phyloP scores from a whole-genome alignment of 1,139 yeast species.

The Kurtzmaniella quercitrusa region DNA sequence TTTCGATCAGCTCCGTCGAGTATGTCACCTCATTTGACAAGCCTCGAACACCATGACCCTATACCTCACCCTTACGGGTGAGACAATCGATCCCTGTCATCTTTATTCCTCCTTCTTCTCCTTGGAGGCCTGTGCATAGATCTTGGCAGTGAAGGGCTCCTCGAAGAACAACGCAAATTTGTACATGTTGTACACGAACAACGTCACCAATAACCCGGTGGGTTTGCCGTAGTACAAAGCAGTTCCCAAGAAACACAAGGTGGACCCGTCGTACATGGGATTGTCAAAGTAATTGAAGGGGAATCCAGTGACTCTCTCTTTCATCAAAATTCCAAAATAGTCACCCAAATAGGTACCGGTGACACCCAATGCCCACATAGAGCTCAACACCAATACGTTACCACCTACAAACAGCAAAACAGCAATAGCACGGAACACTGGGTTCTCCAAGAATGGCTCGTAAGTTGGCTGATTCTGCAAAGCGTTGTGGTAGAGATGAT shows the following conservation, averaged over 20 bases:
- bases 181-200: slow-evolving; percentile 77
- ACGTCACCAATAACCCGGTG: slow-evolving; percentile 72
- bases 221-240: slow-evolving; percentile 89
- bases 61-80: too few relatives aligned
- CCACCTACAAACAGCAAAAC: slow-evolving; percentile 54
- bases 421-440: slow-evolving; percentile 31
- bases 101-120: slow-evolving; percentile 3
- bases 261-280: slow-evolving; percentile 96
- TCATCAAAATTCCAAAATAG: slow-evolving; percentile 93
- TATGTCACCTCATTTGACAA: too few relatives aligned
- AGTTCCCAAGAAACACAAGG: slow-evolving; percentile 84
- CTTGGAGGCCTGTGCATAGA: slow-evolving; percentile 50
- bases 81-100: too few relatives aligned
- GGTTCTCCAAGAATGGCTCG: slow-evolving; percentile 45
- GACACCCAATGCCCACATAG: slow-evolving; percentile 93
- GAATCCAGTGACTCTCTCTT: slow-evolving; percentile 84
- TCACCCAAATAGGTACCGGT: slow-evolving; percentile 97
- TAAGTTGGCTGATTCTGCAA: slow-evolving; percentile 44
- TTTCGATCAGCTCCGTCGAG: too few relatives aligned
- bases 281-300: slow-evolving; percentile 89
- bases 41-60: too few relatives aligned
- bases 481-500: slow-evolving; percentile 67
- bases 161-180: slow-evolving; percentile 79
- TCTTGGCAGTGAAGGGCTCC: slow-evolving; percentile 93
- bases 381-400: slow-evolving; percentile 70